These are phyloP conservation scores for Oenanthe javanica DNA, from an alignment of 140 eudicot species.

Conservation along the genomic window DNA sequence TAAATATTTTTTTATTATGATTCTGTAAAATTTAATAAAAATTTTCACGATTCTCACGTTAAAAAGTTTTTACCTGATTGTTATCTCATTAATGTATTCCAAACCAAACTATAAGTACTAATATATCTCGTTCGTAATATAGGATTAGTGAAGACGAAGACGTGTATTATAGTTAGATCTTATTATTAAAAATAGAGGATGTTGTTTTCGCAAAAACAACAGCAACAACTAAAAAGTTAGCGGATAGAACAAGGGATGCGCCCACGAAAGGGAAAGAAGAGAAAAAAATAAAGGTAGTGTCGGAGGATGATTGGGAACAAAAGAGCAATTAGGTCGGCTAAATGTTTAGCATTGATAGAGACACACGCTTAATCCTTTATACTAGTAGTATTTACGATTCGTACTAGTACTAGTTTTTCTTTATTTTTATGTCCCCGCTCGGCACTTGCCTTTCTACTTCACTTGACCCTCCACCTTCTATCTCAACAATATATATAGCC, in stretches of 20 bases:
- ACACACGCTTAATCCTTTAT: slow-evolving; percentile 17
- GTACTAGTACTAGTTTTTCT: neutral
- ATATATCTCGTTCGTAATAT: too few species aligned
- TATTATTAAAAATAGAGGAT: neutral
- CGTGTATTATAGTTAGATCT: too few species aligned
- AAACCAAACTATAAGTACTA: too few species aligned
- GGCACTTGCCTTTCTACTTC: neutral
- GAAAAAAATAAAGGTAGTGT: slow-evolving; percentile 2
- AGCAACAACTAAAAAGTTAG: neutral
- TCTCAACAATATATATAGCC: neutral
- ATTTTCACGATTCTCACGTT: too few species aligned
- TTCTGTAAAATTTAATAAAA: too few species aligned
- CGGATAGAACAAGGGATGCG: neutral
- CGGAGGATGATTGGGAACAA: slow-evolving; percentile 25
- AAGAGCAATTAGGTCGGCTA: slow-evolving; percentile 41
- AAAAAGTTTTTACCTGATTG: too few species aligned
- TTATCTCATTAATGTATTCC: too few species aligned
- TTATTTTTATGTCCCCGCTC: neutral
- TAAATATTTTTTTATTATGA: too few species aligned
- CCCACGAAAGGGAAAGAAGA: neutral
- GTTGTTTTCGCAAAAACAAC: neutral
- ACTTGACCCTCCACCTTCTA: neutral
- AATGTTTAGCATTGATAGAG: slow-evolving; percentile 32
- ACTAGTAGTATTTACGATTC: neutral
- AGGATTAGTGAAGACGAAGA: too few species aligned